A percentile compares a stretch with the other conserved stretches of the same genome.
These are phyloP conservation scores for Termitomyces sp. DNA, from an alignment of 768 basidiomycete genomes.

Conservation along the genomic window DNA sequence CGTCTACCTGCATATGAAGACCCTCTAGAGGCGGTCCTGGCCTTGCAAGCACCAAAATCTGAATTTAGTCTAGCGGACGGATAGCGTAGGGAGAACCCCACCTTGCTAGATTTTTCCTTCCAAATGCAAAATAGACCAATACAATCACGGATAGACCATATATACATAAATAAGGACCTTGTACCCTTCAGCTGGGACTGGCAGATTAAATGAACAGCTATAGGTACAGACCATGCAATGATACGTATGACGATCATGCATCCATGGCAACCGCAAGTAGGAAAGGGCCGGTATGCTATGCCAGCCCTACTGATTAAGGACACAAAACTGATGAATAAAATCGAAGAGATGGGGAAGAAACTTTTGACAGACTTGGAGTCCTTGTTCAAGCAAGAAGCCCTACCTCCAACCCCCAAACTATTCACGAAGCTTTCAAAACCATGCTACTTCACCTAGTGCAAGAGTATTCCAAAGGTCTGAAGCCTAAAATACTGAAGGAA, in stretches of 20 bases:
- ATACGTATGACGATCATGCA: too few species aligned
- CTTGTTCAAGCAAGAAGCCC: too few species aligned
- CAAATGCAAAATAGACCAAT: neutral
- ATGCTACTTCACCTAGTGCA: neutral
- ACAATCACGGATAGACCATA: conserved; percentile 5
- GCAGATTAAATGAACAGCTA: neutral
- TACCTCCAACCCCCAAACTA: conserved; percentile 5
- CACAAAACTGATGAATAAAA: too few species aligned
- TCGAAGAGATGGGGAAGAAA: too few species aligned
- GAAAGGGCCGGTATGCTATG: neutral
- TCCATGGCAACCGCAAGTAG: too few species aligned
- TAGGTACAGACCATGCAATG: too few species aligned
- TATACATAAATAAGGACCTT: conserved; percentile 2
- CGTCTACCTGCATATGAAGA: conserved; percentile 19
- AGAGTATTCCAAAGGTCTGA: neutral
- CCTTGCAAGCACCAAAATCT: too few species aligned
- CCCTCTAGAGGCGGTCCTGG: too few species aligned
- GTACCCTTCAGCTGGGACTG: conserved; percentile 4
- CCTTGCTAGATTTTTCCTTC: neutral
- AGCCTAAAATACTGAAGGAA: neutral
- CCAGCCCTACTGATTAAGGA: neutral
- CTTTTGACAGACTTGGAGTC: neutral
- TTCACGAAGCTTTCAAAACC: neutral
- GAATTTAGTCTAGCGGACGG: conserved; percentile 1
- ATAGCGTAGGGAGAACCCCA: conserved; percentile 2